Percentiles rank a stretch among this genome's conserved stretches.
phyloP scores from a whole-genome alignment of 2,329 filamentous ascomycete species.

The Apiospora aurea region DNA sequence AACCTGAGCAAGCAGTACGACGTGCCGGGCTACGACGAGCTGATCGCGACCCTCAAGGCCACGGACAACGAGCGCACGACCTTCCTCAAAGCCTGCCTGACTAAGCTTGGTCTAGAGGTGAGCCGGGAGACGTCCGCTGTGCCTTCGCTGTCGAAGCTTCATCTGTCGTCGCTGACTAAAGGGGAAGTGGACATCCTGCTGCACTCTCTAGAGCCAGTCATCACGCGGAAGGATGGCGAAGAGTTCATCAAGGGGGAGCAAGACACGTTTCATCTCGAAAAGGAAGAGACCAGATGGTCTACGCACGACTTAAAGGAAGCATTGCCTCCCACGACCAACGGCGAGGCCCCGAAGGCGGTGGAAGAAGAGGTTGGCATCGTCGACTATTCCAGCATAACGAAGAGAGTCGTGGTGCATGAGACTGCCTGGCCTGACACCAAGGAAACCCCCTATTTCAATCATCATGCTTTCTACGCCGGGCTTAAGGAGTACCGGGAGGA shows the following conservation, averaged over 20 bases:
- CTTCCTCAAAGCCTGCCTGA: constrained; percentile 82
- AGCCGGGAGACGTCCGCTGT: constrained; percentile 72
- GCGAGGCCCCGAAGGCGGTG: constrained; percentile 23
- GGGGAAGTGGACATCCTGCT: constrained; percentile 73
- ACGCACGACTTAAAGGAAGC: constrained; percentile 62
- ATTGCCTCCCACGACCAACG: constrained; percentile 45
- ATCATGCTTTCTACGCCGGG: constrained; percentile 77
- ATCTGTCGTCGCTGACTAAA: constrained; percentile 76
- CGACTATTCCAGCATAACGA: constrained; percentile 77
- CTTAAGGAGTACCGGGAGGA: constrained; percentile 70
- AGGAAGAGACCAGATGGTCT: constrained; percentile 66
- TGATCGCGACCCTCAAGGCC: constrained; percentile 71
- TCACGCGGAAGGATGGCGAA: constrained; percentile 69
- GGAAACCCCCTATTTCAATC: constrained; percentile 86
- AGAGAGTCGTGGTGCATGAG: constrained; percentile 78
- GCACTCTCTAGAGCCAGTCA: constrained; percentile 69
- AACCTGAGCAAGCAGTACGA: constrained; percentile 76
- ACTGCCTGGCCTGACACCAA: constrained; percentile 70
- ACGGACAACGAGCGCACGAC: constrained; percentile 74
- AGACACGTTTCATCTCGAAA: constrained; percentile 83
- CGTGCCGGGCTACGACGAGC: constrained; percentile 71
- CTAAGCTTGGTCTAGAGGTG: constrained; percentile 82
- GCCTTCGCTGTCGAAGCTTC: constrained; percentile 81
- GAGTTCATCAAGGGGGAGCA: constrained; percentile 81
- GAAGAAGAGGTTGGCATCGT: constrained; percentile 63